phyloP scores from a whole-genome alignment of 805 yeast species.

The Schwanniomyces vanrijiae region DNA sequence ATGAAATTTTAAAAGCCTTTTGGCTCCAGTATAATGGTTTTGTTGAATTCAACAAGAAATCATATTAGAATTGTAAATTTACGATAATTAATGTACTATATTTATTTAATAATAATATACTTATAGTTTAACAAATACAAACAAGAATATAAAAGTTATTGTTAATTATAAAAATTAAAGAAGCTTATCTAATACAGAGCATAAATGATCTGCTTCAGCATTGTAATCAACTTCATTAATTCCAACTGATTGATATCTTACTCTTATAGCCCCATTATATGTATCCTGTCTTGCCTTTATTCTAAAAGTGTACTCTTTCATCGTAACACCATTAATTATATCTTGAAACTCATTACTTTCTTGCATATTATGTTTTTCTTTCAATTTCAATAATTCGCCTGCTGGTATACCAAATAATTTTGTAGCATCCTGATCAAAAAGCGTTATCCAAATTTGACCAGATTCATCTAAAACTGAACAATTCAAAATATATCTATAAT shows the following conservation, averaged over 20 bases:
- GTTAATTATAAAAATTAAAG: conserved; percentile 3
- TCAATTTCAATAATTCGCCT: conserved; percentile 55
- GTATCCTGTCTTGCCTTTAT: conserved; percentile 80
- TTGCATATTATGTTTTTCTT: conserved; percentile 29
- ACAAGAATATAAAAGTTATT: background rate
- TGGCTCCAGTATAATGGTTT: conserved; percentile 66
- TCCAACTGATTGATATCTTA: conserved; percentile 68
- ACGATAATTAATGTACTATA: background rate
- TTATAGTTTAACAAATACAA: background rate
- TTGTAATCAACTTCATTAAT: conserved; percentile 53
- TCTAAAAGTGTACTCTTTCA: conserved; percentile 73
- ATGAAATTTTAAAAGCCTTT: conserved; percentile 57
- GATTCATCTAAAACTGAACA: conserved; percentile 75
- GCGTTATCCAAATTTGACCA: conserved; percentile 82
- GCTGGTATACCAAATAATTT: conserved; percentile 64
- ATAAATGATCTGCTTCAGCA: conserved; percentile 61
- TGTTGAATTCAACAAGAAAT: conserved; percentile 32
- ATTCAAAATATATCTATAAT: conserved; percentile 78
- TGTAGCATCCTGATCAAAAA: conserved; percentile 83
- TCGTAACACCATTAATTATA: conserved; percentile 49
- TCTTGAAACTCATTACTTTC: conserved; percentile 46
- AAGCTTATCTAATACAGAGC: conserved; percentile 41
- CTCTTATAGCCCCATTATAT: conserved; percentile 75
- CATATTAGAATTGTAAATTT: background rate
- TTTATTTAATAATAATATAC: background rate